A percentile compares a stretch with the other conserved stretches of the same genome.
Conservation (phyloP, 768 basidiomycete species). For the Suillus tomentosus region DNA sequence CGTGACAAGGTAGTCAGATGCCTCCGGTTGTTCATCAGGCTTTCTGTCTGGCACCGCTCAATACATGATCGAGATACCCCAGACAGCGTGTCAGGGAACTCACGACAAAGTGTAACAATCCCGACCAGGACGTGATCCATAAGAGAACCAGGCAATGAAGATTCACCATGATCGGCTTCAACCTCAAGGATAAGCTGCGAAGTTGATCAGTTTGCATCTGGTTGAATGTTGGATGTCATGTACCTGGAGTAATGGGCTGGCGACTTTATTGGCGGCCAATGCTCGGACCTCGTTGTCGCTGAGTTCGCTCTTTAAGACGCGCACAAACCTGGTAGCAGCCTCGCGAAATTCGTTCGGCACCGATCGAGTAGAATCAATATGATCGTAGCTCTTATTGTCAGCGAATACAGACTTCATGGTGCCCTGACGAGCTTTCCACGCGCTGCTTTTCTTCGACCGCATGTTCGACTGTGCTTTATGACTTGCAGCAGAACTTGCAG, state of each 20-base stretch:
- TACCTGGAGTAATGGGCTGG: constrained; percentile 77
- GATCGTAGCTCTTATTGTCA: constrained; percentile 42
- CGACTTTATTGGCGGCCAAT: constrained; percentile 72
- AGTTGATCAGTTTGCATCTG: constrained; percentile 15
- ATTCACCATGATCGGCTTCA: constrained; percentile 67
- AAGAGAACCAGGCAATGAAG: constrained; percentile 65
- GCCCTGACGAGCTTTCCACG: constrained; percentile 82
- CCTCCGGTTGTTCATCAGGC: constrained; percentile 40
- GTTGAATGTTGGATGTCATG: constrained; percentile 19
- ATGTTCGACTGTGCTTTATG: constrained; percentile 42
- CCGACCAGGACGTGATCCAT: constrained; percentile 83
- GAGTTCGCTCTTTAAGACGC: constrained; percentile 51
- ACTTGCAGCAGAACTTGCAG: constrained; percentile 47
- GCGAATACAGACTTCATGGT: constrained; percentile 78
- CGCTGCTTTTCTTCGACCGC: constrained; percentile 83
- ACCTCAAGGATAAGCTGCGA: constrained; percentile 78
- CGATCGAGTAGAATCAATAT: constrained; percentile 23
- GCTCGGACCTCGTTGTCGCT: constrained; percentile 76
- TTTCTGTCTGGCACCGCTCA: constrained; percentile 39
- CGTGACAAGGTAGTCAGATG: constrained; percentile 79
- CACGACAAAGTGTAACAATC: constrained; percentile 65
- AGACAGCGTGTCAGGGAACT: constrained; percentile 27
- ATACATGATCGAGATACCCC: constrained; percentile 7
- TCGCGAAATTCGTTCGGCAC: constrained; percentile 52
- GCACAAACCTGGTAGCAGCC: constrained; percentile 50